Percentiles rank a stretch among this genome's conserved stretches.
Evolutionary conservation across 192 early-diverging fungal species (phyloP).

Genomic region (Backusella westeae): DNA sequence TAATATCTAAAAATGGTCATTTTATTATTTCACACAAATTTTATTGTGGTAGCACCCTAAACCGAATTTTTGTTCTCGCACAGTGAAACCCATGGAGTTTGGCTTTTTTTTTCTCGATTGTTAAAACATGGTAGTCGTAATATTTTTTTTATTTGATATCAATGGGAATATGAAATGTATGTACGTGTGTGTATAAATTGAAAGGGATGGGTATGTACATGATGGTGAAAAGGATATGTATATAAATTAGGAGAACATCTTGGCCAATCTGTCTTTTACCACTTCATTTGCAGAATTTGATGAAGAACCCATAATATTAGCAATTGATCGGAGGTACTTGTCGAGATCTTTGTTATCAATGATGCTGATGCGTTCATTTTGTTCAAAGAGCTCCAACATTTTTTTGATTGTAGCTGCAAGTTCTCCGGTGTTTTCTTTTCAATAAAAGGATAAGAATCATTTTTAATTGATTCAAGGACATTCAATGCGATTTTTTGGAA

Average conservation of each 20-base stretch:
- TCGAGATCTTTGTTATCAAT: slow-evolving; percentile 9
- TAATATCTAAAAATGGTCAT: neutral
- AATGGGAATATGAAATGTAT: too few relatives aligned
- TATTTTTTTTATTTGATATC: too few relatives aligned
- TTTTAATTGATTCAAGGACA: slow-evolving; percentile 10
- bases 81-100: too few relatives aligned
- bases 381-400: neutral
- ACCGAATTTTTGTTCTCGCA: neutral
- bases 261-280: slow-evolving; percentile 4
- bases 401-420: slow-evolving; percentile 3
- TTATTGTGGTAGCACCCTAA: neutral
- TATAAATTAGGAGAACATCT: neutral
- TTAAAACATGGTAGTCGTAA: too few relatives aligned
- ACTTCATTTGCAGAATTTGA: slow-evolving; percentile 55
- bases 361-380: slow-evolving; percentile 14
- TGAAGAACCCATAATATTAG: slow-evolving; percentile 18
- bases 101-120: too few relatives aligned
- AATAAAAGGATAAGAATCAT: neutral
- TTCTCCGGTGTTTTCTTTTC: slow-evolving; percentile 6
- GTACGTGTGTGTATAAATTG: too few relatives aligned
- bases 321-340: slow-evolving; percentile 3
- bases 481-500: slow-evolving; percentile 11
- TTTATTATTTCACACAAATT: neutral
- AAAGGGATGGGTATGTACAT: too few relatives aligned
- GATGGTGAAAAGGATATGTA: too few relatives aligned